Evolutionary conservation across 208 protist genomes (phyloP), one percentile per base, ranked within the genome.

Genomic region (Acanthamoeba sp.): DNA sequence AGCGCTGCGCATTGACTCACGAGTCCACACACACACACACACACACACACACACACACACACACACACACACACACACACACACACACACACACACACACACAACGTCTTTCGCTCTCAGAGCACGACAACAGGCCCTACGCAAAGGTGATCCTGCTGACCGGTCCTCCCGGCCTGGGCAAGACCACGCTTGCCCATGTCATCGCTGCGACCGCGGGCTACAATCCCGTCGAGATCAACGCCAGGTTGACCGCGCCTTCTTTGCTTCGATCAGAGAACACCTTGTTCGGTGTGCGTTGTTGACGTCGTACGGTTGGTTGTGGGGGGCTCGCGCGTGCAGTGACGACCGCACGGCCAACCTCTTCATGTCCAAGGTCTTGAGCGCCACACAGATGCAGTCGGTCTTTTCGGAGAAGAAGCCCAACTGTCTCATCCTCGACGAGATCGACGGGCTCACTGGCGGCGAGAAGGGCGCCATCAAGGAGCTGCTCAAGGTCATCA

Each of bases 171-270:
- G 99, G 99, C 32, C 95, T 98, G 18, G 99, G 99, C 29, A 99
- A 99, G 96, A 99, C 99, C 32, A 99, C 99, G 0, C 96, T 99
- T 7, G 98, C 98, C 20, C 98, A 99, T 85, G 97, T 99, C 10
- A 91, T 99, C 9, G 99, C 98, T 14, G 93, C 96, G 48, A 98
- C 99, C 84, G 98, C 98, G 91, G 98, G 98, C 2, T 99, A 99
- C 95, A 96, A 98, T 76, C 95, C 97, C 80, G 92, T 99, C 18
- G 98, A 99, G 93, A 97, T 99, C 59, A 99, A 99, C 95, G 99
- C 99, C 52, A 96, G 95, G 93, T 84, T 94, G 0, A 1, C 0
- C 66, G 0, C 20, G 16, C 38, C 6, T 52, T 14, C 57, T 40
- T 18, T 1, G 0, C 34, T 91, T 29, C 52, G 18, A 12, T 24